Conservation (phyloP, 1,139 yeast genomes). For the Debaryomyces singareniensis region DNA sequence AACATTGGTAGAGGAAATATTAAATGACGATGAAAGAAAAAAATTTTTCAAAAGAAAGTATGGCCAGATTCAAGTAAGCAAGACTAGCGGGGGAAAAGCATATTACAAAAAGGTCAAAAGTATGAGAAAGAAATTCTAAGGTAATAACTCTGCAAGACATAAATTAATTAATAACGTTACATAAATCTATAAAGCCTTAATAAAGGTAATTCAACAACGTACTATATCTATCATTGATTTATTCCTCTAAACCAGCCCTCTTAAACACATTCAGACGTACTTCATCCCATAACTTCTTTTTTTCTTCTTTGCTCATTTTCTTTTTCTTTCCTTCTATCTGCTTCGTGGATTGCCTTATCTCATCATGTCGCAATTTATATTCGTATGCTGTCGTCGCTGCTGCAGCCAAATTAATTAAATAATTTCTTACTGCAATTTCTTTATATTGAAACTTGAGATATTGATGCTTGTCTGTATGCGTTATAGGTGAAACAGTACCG, state of each 20-base stretch:
- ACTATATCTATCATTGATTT: conserved; percentile 1
- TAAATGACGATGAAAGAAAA: conserved; percentile 64
- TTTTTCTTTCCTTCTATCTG: conserved; percentile 21
- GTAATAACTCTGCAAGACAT: background rate
- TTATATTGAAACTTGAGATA: conserved; percentile 33
- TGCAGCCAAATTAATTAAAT: conserved; percentile 45
- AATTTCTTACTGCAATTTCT: conserved; percentile 45
- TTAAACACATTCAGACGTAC: conserved; percentile 44
- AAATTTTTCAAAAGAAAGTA: conserved; percentile 83
- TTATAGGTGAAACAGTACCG: conserved; percentile 18
- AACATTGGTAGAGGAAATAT: conserved; percentile 75
- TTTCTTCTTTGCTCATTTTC: conserved; percentile 36
- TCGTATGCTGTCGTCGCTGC: conserved; percentile 53
- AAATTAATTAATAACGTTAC: background rate
- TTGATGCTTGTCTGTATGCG: conserved; percentile 22
- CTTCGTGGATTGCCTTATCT: conserved; percentile 22
- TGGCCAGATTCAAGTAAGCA: conserved; percentile 65
- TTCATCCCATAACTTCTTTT: conserved; percentile 42
- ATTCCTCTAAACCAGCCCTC: conserved; percentile 40
- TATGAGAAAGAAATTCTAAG: conserved; percentile 48
- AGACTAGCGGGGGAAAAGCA: conserved; percentile 70
- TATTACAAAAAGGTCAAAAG: conserved; percentile 62
- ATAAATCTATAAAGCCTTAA: background rate
- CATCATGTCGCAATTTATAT: conserved; percentile 34
- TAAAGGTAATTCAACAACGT: background rate